These are phyloP conservation scores for Gynostemma pentaphyllum DNA, from an alignment of 306 rosid species.

Conservation along the genomic window DNA sequence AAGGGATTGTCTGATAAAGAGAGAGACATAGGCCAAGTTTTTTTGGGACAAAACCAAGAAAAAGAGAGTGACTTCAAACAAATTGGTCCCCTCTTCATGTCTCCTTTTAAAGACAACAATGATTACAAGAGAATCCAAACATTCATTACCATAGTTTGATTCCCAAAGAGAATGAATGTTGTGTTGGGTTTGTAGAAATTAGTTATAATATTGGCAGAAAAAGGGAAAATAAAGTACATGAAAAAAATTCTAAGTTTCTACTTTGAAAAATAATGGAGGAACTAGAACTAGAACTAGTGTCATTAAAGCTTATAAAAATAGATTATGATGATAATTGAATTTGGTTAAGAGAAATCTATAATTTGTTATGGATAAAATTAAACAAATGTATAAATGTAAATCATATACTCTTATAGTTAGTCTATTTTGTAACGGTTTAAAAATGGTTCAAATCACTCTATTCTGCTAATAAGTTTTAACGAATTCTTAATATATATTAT, in stretches of 20 bases:
- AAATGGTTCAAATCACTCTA: too few species aligned
- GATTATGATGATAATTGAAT: neutral
- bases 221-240: slow-evolving; percentile 4
- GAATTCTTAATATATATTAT: too few species aligned
- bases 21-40: slow-evolving; percentile 40
- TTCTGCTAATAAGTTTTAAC: too few species aligned
- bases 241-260: slow-evolving; percentile 16
- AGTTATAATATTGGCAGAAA: neutral
- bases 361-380: neutral
- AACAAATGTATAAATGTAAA: too few species aligned
- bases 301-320: neutral
- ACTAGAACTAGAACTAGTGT: neutral
- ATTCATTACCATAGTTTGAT: slow-evolving; percentile 42
- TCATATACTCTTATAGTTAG: too few species aligned
- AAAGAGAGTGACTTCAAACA: slow-evolving; percentile 53
- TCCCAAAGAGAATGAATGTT: slow-evolving; percentile 49
- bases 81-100: slow-evolving; percentile 67
- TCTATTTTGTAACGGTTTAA: too few species aligned
- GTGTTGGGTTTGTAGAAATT: neutral
- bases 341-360: neutral
- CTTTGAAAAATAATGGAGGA: neutral
- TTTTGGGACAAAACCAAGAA: slow-evolving; percentile 55
- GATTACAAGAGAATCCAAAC: slow-evolving; percentile 49
- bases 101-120: slow-evolving; percentile 41
- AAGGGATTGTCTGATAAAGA: slow-evolving; percentile 59